A percentile compares a stretch with the other conserved stretches of the same genome.
phyloP scores from a whole-genome alignment of 2,329 filamentous ascomycete species.

The Corniculantispora saksenae region DNA sequence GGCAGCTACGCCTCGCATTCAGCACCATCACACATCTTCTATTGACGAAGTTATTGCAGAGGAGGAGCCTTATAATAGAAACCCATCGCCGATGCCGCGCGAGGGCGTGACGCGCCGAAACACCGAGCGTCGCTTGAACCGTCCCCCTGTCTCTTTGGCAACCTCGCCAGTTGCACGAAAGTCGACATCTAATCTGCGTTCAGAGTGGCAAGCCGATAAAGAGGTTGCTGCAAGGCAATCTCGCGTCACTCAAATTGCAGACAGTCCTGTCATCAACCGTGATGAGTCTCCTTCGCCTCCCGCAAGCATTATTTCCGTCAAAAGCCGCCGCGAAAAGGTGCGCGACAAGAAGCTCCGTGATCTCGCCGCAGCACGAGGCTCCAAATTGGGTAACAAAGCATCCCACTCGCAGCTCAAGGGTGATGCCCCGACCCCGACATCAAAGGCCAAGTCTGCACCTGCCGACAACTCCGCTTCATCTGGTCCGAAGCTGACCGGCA shows the following conservation, averaged over 20 bases:
- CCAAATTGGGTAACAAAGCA: not conserved
- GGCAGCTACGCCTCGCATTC: slow-evolving; percentile 23
- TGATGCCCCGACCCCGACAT: not conserved
- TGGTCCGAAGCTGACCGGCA: slow-evolving; percentile 33
- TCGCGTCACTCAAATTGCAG: slow-evolving; percentile 20
- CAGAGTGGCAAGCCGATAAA: not conserved
- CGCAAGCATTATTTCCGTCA: slow-evolving; percentile 25
- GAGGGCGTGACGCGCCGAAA: not conserved
- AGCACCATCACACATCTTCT: slow-evolving; percentile 29
- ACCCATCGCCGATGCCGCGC: slow-evolving; percentile 16
- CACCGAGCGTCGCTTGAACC: slow-evolving; percentile 5
- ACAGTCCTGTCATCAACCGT: slow-evolving; percentile 25
- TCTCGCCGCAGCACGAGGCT: slow-evolving; percentile 35
- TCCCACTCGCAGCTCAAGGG: not conserved
- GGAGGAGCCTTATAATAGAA: slow-evolving; percentile 1
- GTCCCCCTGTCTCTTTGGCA: slow-evolving; percentile 14
- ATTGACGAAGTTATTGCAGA: slow-evolving; percentile 27
- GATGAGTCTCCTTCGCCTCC: slow-evolving; percentile 22
- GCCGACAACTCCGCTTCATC: slow-evolving; percentile 22
- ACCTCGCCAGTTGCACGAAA: slow-evolving; percentile 7
- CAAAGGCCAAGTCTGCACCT: slow-evolving; percentile 20
- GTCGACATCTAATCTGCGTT: slow-evolving; percentile 10
- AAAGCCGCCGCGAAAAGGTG: slow-evolving; percentile 40
- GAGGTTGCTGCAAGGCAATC: not conserved
- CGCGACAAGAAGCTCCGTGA: slow-evolving; percentile 43